A percentile compares a stretch with the other conserved stretches of the same genome.
These are phyloP conservation scores for Globisporangium barbulae DNA, from an alignment of 352 stramenopile genomes.

Conservation along the genomic window DNA sequence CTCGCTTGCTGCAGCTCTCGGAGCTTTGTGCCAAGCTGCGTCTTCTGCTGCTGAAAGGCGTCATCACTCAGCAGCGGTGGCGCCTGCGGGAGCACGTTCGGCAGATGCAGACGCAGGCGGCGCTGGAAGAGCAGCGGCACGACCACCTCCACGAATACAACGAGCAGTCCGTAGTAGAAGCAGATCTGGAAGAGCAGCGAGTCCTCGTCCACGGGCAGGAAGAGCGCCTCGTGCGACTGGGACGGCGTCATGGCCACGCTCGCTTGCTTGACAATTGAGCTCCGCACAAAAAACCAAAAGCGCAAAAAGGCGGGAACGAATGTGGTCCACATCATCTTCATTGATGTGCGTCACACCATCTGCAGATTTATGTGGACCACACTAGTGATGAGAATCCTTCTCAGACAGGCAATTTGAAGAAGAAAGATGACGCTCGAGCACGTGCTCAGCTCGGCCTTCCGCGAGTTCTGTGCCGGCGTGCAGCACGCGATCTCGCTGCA, in stretches of 20 bases:
- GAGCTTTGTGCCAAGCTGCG: slow-evolving; percentile 34
- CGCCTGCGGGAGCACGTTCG: slow-evolving; percentile 18
- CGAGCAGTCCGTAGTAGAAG: slow-evolving; percentile 50
- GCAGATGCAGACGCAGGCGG: slow-evolving; percentile 48
- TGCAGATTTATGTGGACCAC: not conserved
- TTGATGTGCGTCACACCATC: not conserved
- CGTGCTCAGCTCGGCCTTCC: slow-evolving; percentile 61
- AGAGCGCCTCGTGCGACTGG: slow-evolving; percentile 20
- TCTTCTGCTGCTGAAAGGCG: slow-evolving; percentile 40
- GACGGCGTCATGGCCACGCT: not conserved
- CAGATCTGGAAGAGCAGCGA: slow-evolving; percentile 47
- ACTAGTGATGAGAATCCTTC: too few relatives aligned
- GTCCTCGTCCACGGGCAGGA: slow-evolving; percentile 52
- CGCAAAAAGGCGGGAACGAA: not conserved
- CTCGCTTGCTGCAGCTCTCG: slow-evolving; percentile 29
- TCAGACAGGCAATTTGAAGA: not conserved
- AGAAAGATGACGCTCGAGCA: slow-evolving; percentile 28
- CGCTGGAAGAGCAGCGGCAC: slow-evolving; percentile 50
- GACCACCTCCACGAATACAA: slow-evolving; percentile 47
- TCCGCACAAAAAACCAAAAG: not conserved
- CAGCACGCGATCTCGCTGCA: slow-evolving; percentile 85
- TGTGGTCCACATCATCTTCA: not conserved
- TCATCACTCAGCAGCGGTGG: slow-evolving; percentile 26
- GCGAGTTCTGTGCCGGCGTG: slow-evolving; percentile 82
- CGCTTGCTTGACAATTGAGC: not conserved